Conservation (phyloP, 2,329 filamentous ascomycete species). For the Scedosporium minutisporum region DNA sequence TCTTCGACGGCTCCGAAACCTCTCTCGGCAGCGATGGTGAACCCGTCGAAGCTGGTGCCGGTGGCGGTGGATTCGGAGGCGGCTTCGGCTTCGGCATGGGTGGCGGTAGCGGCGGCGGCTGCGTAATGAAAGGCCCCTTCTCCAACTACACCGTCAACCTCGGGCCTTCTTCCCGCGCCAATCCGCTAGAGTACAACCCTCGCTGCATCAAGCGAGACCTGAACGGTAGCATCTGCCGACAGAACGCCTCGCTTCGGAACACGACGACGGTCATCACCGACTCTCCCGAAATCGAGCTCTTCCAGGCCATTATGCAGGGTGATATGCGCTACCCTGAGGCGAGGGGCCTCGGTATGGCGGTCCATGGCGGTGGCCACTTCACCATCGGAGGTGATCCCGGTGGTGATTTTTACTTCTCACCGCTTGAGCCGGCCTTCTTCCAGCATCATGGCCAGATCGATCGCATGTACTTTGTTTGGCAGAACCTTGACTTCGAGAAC, state of each 20-base stretch:
- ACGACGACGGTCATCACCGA: constrained; percentile 26
- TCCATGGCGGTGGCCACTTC: constrained; percentile 30
- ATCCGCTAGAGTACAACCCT: constrained; percentile 28
- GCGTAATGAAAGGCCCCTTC: constrained; percentile 35
- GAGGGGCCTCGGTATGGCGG: constrained; percentile 16
- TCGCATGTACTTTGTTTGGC: constrained; percentile 38
- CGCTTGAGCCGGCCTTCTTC: constrained; percentile 26
- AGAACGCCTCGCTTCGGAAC: constrained; percentile 18
- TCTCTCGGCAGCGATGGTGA: constrained; percentile 36
- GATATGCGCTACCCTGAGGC: constrained; percentile 16
- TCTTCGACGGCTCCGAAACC: constrained; percentile 41
- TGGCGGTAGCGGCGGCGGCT: constrained; percentile 40
- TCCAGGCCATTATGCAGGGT: constrained; percentile 27
- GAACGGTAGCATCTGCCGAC: constrained; percentile 18
- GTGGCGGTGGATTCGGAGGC: constrained; percentile 12
- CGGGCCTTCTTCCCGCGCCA: constrained; percentile 19
- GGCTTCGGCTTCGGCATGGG: constrained; percentile 10
- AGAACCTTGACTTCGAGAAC: constrained; percentile 31
- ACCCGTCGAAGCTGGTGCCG: constrained; percentile 17
- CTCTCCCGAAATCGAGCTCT: constrained; percentile 22
- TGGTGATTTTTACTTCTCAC: constrained; percentile 27
- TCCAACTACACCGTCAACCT: constrained; percentile 25
- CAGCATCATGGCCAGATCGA: constrained; percentile 30
- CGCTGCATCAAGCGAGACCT: constrained; percentile 32
- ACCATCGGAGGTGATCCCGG: constrained; percentile 18